Evolutionary conservation across 495 filamentous ascomycete species (phyloP).

Genomic region (Tuber melanosporum): DNA sequence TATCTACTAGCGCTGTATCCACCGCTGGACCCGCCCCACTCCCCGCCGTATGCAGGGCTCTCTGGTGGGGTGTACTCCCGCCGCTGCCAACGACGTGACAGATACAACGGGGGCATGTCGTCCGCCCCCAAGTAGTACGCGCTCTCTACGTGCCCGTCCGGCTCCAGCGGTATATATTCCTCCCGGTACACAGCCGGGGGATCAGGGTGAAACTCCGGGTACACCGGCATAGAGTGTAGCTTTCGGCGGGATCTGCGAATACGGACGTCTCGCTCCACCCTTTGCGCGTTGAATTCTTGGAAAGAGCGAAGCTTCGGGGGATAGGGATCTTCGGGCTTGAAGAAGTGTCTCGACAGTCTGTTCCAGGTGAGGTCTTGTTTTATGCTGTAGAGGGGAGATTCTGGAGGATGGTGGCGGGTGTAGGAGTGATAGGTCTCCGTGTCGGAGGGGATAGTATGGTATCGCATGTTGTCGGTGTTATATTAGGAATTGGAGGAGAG

Average conservation of each 20-base stretch:
- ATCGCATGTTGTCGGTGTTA: not conserved
- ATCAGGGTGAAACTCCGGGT: not conserved
- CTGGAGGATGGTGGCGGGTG: not conserved
- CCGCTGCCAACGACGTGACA: constrained; percentile 19
- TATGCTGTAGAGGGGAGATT: constrained; percentile 26
- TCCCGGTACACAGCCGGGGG: constrained; percentile 7
- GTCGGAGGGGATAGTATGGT: not conserved
- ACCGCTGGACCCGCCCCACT: not conserved
- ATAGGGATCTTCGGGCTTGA: constrained; percentile 28
- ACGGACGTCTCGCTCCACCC: constrained; percentile 28
- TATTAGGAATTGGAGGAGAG: not conserved
- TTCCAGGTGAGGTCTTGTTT: constrained; percentile 36
- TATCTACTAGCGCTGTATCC: not conserved
- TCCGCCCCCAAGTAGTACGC: constrained; percentile 30
- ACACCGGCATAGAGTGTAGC: constrained; percentile 14
- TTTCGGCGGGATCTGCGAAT: constrained; percentile 28
- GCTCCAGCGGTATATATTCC: constrained; percentile 7
- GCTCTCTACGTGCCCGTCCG: constrained; percentile 18
- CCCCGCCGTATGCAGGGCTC: not conserved
- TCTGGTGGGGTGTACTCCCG: not conserved
- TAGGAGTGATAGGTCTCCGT: not conserved
- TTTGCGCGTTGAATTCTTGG: constrained; percentile 29
- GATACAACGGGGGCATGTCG: constrained; percentile 29
- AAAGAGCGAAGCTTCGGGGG: constrained; percentile 31
- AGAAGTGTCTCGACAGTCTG: constrained; percentile 31